Evolutionary conservation across 2,329 filamentous ascomycete genomes (phyloP).

Genomic region (Xylaria multiplex): DNA sequence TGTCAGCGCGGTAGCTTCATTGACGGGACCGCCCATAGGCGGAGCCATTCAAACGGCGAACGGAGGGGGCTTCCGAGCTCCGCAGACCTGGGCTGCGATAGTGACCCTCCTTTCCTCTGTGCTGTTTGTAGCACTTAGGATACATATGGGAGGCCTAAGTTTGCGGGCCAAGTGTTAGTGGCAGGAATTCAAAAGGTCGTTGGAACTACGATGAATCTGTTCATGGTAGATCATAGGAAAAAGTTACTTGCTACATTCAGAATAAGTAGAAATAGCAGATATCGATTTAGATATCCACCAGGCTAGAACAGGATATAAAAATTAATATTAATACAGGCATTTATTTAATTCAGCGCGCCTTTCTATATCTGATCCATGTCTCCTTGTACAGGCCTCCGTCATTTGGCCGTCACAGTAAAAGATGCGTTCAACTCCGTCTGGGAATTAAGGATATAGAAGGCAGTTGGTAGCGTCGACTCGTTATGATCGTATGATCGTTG

Average conservation of each 20-base stretch:
- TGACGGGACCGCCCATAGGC: conserved; percentile 55
- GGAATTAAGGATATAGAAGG: too few relatives aligned
- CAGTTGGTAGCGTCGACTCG: too few relatives aligned
- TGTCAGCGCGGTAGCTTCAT: conserved; percentile 51
- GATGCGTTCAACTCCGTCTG: too few relatives aligned
- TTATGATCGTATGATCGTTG: too few relatives aligned
- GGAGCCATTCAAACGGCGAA: conserved; percentile 48
- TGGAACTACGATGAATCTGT: not conserved
- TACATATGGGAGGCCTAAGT: conserved; percentile 41
- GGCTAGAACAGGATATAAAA: too few relatives aligned
- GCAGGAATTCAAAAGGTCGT: not conserved
- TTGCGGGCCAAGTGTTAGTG: conserved; percentile 40
- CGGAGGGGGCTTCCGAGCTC: conserved; percentile 44
- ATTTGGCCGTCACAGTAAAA: too few relatives aligned
- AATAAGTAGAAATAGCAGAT: too few relatives aligned
- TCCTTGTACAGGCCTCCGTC: too few relatives aligned
- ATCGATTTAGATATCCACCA: too few relatives aligned
- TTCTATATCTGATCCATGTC: too few relatives aligned
- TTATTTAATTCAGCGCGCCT: too few relatives aligned
- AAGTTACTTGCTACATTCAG: not conserved
- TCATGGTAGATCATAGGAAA: not conserved
- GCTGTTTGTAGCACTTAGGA: conserved; percentile 40
- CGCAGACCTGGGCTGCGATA: conserved; percentile 51
- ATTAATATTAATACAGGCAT: too few relatives aligned
- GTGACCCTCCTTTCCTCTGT: conserved; percentile 46